Evolutionary conservation across 371 early-diverging fungal genomes (phyloP).

Genomic region (Mucor piriformis): DNA sequence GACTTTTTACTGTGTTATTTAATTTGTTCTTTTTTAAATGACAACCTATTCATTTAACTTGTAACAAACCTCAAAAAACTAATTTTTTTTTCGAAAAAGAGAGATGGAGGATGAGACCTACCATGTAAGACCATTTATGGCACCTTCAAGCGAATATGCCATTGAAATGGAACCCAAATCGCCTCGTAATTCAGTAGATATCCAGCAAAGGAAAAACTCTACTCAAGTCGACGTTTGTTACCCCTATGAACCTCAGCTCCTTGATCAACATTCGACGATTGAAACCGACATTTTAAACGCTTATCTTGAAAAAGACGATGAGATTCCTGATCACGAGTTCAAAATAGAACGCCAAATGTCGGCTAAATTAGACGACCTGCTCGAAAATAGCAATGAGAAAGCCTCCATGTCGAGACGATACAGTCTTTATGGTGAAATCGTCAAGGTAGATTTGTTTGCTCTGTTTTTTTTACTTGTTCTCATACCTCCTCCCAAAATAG

Average conservation of each 20-base stretch:
- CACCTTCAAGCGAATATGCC: conserved; percentile 12
- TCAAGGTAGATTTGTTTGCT: conserved; percentile 17
- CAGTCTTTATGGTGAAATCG: conserved; percentile 35
- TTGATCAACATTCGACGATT: conserved; percentile 16
- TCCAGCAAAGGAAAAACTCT: neutral
- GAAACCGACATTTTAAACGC: conserved; percentile 14
- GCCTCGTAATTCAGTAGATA: neutral
- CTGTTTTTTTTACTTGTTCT: neutral
- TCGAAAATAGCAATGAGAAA: conserved; percentile 11
- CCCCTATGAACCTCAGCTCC: conserved; percentile 14
- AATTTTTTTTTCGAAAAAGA: neutral
- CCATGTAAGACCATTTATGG: conserved; percentile 10
- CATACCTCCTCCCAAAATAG: conserved; percentile 15
- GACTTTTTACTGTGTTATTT: neutral
- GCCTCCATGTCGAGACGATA: conserved; percentile 14
- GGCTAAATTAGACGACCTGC: conserved; percentile 26
- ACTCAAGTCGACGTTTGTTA: conserved; percentile 25
- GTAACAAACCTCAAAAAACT: neutral
- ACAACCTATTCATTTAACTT: neutral
- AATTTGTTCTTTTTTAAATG: neutral
- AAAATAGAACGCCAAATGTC: conserved; percentile 16
- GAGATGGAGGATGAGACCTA: conserved; percentile 26
- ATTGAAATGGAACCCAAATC: conserved; percentile 22
- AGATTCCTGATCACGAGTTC: conserved; percentile 1
- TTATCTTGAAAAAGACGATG: conserved; percentile 8